Conservation (phyloP, 1,284 basidiomycete genomes). For the Termitomyces sp. region DNA sequence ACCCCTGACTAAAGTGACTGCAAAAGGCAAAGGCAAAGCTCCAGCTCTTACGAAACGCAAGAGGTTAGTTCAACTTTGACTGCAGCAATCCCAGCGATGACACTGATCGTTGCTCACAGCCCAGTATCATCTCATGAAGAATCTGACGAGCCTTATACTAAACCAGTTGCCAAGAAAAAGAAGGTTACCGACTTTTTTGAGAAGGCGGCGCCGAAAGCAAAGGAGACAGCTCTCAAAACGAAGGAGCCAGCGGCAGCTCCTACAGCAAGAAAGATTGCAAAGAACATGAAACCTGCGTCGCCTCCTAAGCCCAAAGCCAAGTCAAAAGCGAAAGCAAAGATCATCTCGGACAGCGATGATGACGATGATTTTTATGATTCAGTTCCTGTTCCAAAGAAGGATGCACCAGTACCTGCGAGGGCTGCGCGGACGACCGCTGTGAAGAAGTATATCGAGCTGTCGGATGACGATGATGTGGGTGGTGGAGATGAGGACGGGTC, state of each 20-base stretch:
- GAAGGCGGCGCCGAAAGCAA: constrained; percentile 39
- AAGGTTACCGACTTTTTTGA: constrained; percentile 59
- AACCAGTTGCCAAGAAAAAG: constrained; percentile 47
- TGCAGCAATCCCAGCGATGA: constrained; percentile 5
- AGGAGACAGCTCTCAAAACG: constrained; percentile 28
- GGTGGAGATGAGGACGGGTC: constrained; percentile 29
- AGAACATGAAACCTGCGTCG: constrained; percentile 48
- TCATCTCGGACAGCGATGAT: constrained; percentile 34
- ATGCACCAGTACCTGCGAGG: constrained; percentile 28
- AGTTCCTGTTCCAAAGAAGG: constrained; percentile 23
- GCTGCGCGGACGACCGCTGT: constrained; percentile 29
- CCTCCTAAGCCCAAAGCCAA: constrained; percentile 39
- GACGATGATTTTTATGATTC: constrained; percentile 28
- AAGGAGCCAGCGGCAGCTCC: constrained; percentile 28
- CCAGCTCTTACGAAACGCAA: constrained; percentile 43
- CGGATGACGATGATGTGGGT: constrained; percentile 37
- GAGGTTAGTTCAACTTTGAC: constrained; percentile 34
- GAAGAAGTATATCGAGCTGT: constrained; percentile 51
- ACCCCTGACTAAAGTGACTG: constrained; percentile 1
- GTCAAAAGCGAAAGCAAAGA: constrained; percentile 33
- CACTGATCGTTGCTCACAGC: constrained; percentile 23
- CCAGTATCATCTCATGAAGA: constrained; percentile 33
- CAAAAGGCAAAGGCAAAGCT: constrained; percentile 34
- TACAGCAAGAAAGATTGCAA: constrained; percentile 44
- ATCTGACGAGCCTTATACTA: constrained; percentile 35